Evolutionary conservation across 257 asterid species (phyloP).

Genomic region (Paraleonurus japonicus): DNA sequence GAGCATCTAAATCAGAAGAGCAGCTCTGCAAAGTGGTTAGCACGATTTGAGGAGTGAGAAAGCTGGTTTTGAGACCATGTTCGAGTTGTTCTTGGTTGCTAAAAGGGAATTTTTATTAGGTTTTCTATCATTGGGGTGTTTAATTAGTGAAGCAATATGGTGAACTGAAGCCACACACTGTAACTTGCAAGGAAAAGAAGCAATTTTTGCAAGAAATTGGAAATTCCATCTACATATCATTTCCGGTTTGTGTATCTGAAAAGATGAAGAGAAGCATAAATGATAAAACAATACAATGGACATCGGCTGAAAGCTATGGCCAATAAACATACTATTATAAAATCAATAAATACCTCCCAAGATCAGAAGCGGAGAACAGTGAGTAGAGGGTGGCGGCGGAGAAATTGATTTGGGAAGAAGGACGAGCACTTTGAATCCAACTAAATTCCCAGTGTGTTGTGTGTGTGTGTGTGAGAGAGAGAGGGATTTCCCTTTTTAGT

Average conservation of each 20-base stretch:
- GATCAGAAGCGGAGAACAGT: neutral
- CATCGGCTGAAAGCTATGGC: neutral
- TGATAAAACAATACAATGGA: neutral
- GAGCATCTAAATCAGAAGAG: slow-evolving; percentile 61
- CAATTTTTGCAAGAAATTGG: slow-evolving; percentile 18
- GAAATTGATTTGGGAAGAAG: neutral
- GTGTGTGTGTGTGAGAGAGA: too few species aligned
- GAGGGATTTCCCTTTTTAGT: too few species aligned
- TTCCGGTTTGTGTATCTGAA: slow-evolving; percentile 18
- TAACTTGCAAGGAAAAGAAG: slow-evolving; percentile 23
- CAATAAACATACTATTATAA: neutral
- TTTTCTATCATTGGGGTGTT: neutral
- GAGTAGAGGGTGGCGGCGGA: neutral
- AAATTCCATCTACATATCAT: slow-evolving; percentile 42
- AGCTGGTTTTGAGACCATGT: slow-evolving; percentile 16
- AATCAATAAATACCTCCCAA: neutral
- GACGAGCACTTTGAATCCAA: neutral
- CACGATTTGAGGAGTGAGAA: slow-evolving; percentile 50
- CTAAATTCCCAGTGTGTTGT: too few species aligned
- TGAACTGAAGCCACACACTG: slow-evolving; percentile 31
- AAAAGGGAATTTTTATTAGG: slow-evolving; percentile 1
- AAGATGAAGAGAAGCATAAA: slow-evolving; percentile 12
- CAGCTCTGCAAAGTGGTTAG: slow-evolving; percentile 46
- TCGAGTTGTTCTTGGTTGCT: slow-evolving; percentile 18
- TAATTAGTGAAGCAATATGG: slow-evolving; percentile 35